Base-by-base conservation (phyloP, 495 filamentous ascomycete genomes). In the Acidomyces sp. region DNA sequence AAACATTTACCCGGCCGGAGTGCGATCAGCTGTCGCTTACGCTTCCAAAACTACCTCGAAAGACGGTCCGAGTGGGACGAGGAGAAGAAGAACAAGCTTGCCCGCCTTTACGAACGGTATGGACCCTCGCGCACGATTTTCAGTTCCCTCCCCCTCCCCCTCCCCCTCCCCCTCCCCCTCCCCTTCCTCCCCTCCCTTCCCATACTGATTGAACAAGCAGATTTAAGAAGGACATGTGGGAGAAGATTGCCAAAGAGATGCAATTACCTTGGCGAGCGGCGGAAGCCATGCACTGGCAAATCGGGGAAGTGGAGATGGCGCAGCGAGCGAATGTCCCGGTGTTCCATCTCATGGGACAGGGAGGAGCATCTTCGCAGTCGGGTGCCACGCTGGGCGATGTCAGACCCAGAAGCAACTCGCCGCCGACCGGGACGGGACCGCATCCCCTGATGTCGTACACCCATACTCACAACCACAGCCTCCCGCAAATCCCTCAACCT, bases 161-260 rank as follows among this genome's bases (percentile, higher is more conserved):
- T n/a, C n/a, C n/a, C n/a, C n/a, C n/a, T n/a, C n/a, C n/a, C n/a
- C n/a, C n/a, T n/a, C n/a, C n/a, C n/a, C n/a, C n/a, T n/a, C n/a
- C n/a, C n/a, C n/a, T n/a, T n/a, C n/a, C n/a, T n/a, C n/a, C n/a
- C n/a, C n/a, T n/a, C n/a, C n/a, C n/a, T n/a, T n/a, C n/a, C n/a
- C n/a, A n/a, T n/a, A n/a, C n/a, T n/a, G n/a, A n/a, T n/a, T n/a
- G n/a, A n/a, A n/a, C n/a, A 30, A 12, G 26, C 58, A 96, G 88
- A 55, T 93, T 95, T 68, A 95, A 94, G 59, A 72, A 80, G 46
- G 85, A 95, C 50, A 94, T 97, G 84, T 97, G 90, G 90, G 75
- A 78, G 31, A 84, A 84, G 51, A 77, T 97, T 4, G 82, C 85
- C 24, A 80, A 82, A 57, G 90, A 97, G 63, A 86, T 97, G 79